Percentiles rank a stretch among this genome's conserved stretches.
Conservation (phyloP, 345 rosid species). For the Lumnitzera racemosa region DNA sequence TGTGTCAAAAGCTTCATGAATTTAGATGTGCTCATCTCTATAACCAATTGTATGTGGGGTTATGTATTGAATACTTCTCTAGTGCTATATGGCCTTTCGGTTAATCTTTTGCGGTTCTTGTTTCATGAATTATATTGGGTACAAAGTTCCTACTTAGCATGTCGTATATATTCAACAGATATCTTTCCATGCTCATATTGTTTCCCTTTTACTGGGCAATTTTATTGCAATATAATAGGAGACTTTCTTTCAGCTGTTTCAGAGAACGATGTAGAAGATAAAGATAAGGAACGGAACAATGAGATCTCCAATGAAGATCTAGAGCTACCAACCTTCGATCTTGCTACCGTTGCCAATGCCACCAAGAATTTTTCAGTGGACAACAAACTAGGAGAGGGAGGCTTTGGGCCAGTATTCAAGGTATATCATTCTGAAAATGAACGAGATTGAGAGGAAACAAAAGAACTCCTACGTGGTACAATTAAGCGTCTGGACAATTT, state of each 20-base stretch:
- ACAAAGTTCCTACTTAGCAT: too few species aligned
- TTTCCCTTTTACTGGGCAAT: too few species aligned
- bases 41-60: too few species aligned
- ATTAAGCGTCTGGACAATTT: not conserved
- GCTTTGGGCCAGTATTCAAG: constrained; percentile 31
- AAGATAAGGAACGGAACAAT: constrained; percentile 2
- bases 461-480: not conserved
- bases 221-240: too few species aligned
- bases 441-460: not conserved
- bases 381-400: constrained; percentile 38
- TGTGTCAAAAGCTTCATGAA: too few species aligned
- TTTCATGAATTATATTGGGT: too few species aligned
- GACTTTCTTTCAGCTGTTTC: not conserved
- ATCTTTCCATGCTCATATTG: too few species aligned
- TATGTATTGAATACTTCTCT: too few species aligned
- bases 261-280: not conserved
- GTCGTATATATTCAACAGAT: too few species aligned
- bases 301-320: constrained; percentile 10
- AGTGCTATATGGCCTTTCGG: too few species aligned
- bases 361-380: constrained; percentile 20
- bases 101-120: too few species aligned
- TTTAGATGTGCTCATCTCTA: too few species aligned
- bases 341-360: constrained; percentile 15
- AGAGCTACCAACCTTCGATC: constrained; percentile 14
- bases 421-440: not conserved